A percentile compares a stretch with the other conserved stretches of the same genome.
Evolutionary conservation across 352 stramenopile genomes (phyloP).

Genomic region (Blastocystis hominis): DNA sequence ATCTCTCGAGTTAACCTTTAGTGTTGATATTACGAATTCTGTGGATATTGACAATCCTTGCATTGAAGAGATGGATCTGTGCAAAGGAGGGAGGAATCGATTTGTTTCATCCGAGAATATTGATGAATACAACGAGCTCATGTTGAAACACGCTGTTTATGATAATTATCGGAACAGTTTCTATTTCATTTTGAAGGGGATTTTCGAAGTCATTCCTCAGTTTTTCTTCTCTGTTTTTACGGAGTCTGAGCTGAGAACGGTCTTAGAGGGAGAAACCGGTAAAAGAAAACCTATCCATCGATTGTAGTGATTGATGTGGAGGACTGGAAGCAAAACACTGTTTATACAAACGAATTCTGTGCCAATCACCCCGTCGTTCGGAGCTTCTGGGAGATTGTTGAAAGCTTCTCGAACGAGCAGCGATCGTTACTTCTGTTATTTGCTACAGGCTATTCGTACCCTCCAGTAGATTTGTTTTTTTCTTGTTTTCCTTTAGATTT

Average conservation of each 20-base stretch:
- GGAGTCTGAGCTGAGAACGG: not conserved
- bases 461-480: not conserved
- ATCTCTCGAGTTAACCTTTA: constrained; percentile 12
- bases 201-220: constrained; percentile 54
- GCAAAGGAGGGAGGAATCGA: not conserved
- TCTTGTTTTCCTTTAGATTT: not conserved
- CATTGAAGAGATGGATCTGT: constrained; percentile 20
- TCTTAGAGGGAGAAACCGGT: constrained; percentile 28
- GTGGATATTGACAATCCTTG: not conserved
- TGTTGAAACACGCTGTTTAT: constrained; percentile 22
- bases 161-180: constrained; percentile 32
- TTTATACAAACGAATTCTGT: constrained; percentile 49
- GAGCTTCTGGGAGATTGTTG: constrained; percentile 7
- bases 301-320: not conserved
- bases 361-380: constrained; percentile 1
- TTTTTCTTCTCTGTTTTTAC: constrained; percentile 38
- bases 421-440: constrained; percentile 11
- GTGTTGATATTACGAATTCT: constrained; percentile 14
- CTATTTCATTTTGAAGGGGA: not conserved
- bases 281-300: not conserved
- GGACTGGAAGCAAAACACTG: constrained; percentile 22
- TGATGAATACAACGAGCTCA: constrained; percentile 11
- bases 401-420: not conserved
- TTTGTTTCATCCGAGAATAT: constrained; percentile 33
- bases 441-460: constrained; percentile 27